These are phyloP conservation scores for Volvariella surrecta DNA, from an alignment of 1,284 basidiomycete genomes.

Conservation along the genomic window DNA sequence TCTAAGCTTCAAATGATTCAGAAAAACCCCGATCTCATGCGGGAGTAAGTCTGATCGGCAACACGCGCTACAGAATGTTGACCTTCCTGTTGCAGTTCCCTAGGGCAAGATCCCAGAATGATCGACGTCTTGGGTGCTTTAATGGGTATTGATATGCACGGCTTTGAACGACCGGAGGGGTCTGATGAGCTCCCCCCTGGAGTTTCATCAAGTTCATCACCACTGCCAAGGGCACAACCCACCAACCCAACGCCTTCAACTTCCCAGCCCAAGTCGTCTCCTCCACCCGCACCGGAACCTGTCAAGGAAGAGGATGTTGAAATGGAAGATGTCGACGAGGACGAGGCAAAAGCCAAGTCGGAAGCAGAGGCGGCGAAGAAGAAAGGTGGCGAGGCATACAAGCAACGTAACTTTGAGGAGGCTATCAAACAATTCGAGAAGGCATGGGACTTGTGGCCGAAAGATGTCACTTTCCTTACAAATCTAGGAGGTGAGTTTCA, in stretches of 20 bases:
- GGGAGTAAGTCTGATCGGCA: constrained; percentile 27
- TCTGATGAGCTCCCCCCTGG: constrained; percentile 75
- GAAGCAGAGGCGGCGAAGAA: constrained; percentile 75
- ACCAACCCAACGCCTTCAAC: constrained; percentile 34
- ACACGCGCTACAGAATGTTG: constrained; percentile 1
- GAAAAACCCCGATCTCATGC: constrained; percentile 53
- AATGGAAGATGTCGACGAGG: constrained; percentile 49
- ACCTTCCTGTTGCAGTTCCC: constrained; percentile 19
- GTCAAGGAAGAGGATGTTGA: constrained; percentile 49
- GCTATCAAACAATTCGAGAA: constrained; percentile 71
- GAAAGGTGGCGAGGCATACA: constrained; percentile 78
- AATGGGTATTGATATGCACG: constrained; percentile 92
- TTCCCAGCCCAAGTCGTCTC: constrained; percentile 28
- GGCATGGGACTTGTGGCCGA: constrained; percentile 91
- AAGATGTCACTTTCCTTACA: constrained; percentile 91
- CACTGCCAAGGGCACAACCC: constrained; percentile 32
- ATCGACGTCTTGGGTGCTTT: constrained; percentile 88
- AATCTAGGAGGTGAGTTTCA: constrained; percentile 69
- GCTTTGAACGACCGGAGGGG: constrained; percentile 79
- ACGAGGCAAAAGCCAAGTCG: constrained; percentile 62
- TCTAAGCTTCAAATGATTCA: constrained; percentile 52
- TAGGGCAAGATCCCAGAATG: constrained; percentile 81
- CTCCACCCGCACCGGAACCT: constrained; percentile 28
- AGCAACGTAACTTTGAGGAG: constrained; percentile 72
- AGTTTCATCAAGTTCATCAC: constrained; percentile 26